Percentiles rank a stretch among this genome's conserved stretches.
Evolutionary conservation across 164 flowering plant genomes (phyloP).

Genomic region (Saururus chinensis): DNA sequence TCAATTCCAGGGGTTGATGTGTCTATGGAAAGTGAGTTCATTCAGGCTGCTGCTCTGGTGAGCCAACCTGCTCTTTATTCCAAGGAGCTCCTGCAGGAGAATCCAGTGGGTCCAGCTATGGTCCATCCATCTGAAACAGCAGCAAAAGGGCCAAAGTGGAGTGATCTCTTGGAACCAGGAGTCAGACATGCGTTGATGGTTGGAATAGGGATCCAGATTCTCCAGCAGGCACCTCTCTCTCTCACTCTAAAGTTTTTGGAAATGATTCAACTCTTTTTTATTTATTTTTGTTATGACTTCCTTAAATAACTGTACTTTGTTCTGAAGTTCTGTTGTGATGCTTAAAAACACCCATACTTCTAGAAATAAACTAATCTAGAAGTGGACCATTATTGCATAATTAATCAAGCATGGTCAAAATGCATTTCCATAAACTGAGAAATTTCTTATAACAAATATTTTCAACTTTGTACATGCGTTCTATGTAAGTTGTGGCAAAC

Average conservation of each 20-base stretch:
- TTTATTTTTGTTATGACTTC: too few species aligned
- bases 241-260: background rate
- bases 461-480: too few species aligned
- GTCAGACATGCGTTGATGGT: slow-evolving; percentile 48
- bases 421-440: too few species aligned
- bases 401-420: too few species aligned
- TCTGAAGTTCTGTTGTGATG: too few species aligned
- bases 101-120: slow-evolving; percentile 47
- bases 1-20: slow-evolving; percentile 37
- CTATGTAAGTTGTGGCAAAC: too few species aligned
- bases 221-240: slow-evolving; percentile 40
- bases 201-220: slow-evolving; percentile 49
- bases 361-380: too few species aligned
- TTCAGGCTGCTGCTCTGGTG: slow-evolving; percentile 53
- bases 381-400: too few species aligned
- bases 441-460: too few species aligned
- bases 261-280: background rate
- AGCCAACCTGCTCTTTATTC: slow-evolving; percentile 46
- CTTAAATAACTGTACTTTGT: too few species aligned
- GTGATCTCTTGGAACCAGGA: slow-evolving; percentile 43
- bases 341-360: too few species aligned
- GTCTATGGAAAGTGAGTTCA: slow-evolving; percentile 22
- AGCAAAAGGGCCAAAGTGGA: slow-evolving; percentile 29
- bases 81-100: slow-evolving; percentile 34
- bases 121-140: slow-evolving; percentile 40